Percentiles rank a stretch among this genome's conserved stretches.
Conservation (phyloP, 768 basidiomycete genomes). For the Naganishia antarctica region DNA sequence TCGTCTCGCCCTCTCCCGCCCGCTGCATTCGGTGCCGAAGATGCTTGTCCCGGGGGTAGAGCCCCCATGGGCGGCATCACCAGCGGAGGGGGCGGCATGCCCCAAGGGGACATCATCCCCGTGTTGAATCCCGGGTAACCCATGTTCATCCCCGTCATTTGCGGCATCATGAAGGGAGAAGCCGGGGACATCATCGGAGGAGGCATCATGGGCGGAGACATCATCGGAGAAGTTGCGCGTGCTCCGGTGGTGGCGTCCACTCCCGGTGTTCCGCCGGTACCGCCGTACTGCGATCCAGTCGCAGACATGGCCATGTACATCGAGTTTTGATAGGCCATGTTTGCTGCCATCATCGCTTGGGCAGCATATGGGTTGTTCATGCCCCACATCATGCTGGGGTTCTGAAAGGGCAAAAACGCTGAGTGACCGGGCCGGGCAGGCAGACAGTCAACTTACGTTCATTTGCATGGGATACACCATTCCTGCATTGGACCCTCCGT, state of each 20-base stretch:
- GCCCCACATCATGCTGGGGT: constrained; percentile 28
- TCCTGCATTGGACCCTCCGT: constrained; percentile 37
- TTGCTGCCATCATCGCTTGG: constrained; percentile 52
- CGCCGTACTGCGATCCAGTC: constrained; percentile 34
- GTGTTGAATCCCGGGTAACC: constrained; percentile 16
- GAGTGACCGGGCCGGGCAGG: constrained; percentile 32
- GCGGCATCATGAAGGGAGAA: constrained; percentile 2
- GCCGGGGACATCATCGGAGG: constrained; percentile 15
- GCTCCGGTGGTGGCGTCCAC: not conserved
- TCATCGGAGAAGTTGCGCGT: constrained; percentile 1
- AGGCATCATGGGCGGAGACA: constrained; percentile 1
- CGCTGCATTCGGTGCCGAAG: too few species aligned
- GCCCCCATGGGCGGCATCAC: not conserved
- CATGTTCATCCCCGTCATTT: not conserved
- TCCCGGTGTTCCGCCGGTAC: constrained; percentile 11
- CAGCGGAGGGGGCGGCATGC: not conserved
- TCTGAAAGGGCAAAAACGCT: constrained; percentile 1
- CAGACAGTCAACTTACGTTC: constrained; percentile 31
- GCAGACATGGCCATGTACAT: constrained; percentile 39
- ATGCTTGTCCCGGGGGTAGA: too few species aligned
- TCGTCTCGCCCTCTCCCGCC: not conserved
- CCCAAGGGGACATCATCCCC: constrained; percentile 17
- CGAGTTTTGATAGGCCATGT: constrained; percentile 50
- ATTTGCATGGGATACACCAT: constrained; percentile 37
- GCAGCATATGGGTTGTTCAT: constrained; percentile 45